Evolutionary conservation across 352 stramenopile species (phyloP).

Genomic region (Globisporangium middletonii): DNA sequence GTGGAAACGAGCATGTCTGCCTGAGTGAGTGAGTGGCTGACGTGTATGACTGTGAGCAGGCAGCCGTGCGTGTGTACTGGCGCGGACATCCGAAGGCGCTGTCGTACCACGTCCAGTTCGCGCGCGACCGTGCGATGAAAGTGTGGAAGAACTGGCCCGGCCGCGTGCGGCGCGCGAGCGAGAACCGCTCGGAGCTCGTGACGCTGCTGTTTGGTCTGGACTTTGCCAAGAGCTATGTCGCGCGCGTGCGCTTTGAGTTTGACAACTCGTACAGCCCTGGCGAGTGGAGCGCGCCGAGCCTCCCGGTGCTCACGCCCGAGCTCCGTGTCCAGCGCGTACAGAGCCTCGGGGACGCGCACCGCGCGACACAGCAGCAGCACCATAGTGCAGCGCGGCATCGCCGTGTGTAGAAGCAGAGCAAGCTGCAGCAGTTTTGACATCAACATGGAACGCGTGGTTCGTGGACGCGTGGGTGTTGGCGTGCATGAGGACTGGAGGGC

Average conservation of each 20-base stretch:
- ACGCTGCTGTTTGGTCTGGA: constrained; percentile 68
- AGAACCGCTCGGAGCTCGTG: constrained; percentile 49
- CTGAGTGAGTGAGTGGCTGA: neutral
- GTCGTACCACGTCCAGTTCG: constrained; percentile 62
- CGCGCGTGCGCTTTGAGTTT: constrained; percentile 68
- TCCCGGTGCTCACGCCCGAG: constrained; percentile 34
- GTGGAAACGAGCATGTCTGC: neutral
- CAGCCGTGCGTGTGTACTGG: constrained; percentile 59
- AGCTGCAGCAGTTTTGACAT: no score
- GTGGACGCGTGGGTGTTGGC: no score
- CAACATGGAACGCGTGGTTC: no score
- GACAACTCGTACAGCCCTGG: constrained; percentile 27
- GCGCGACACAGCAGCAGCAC: neutral
- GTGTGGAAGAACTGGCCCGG: constrained; percentile 78
- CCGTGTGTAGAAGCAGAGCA: neutral
- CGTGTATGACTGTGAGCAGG: constrained; percentile 22
- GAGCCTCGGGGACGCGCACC: neutral
- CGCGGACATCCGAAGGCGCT: constrained; percentile 41
- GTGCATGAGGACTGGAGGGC: no score
- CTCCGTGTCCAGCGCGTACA: constrained; percentile 17
- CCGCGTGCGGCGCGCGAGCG: constrained; percentile 28
- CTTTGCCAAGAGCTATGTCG: constrained; percentile 68
- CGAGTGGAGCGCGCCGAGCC: constrained; percentile 60
- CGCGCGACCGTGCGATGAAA: constrained; percentile 66
- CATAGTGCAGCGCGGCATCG: constrained; percentile 1